These are phyloP conservation scores for Chaetomiaceae sp. DNA, from an alignment of 2,329 filamentous ascomycete genomes.

Conservation along the genomic window DNA sequence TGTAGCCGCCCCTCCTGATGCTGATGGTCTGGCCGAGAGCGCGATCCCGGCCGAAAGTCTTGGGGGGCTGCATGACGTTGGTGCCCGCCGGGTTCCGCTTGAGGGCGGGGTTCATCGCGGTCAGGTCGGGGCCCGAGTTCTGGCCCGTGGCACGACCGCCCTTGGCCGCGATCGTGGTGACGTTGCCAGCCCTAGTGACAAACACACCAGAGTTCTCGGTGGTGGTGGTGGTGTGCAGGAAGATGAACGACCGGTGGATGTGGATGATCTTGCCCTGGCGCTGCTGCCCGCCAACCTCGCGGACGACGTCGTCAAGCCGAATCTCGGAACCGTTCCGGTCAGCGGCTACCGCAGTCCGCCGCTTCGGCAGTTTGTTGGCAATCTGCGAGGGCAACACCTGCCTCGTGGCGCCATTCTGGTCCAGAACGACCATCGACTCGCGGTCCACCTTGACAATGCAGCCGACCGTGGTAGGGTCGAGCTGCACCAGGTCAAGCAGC, in stretches of 20 bases:
- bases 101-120: constrained; percentile 87
- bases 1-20: constrained; percentile 81
- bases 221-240: constrained; percentile 77
- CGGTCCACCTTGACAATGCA: constrained; percentile 94
- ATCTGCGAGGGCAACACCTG: constrained; percentile 88
- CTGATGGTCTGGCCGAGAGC: constrained; percentile 89
- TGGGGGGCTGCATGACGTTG: constrained; percentile 59
- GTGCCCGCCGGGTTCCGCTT: constrained; percentile 61
- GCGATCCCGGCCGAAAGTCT: constrained; percentile 73
- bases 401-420: constrained; percentile 81
- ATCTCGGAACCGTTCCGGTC: constrained; percentile 94
- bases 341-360: constrained; percentile 81
- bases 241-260: constrained; percentile 89
- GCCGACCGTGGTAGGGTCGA: constrained; percentile 87
- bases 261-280: constrained; percentile 87
- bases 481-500: constrained; percentile 88
- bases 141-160: constrained; percentile 69
- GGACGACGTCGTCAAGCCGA: constrained; percentile 83
- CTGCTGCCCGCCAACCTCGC: constrained; percentile 81
- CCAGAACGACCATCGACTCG: constrained; percentile 82
- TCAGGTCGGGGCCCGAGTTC: constrained; percentile 68
- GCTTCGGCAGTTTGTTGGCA: constrained; percentile 77
- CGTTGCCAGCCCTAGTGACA: constrained; percentile 78
- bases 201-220: constrained; percentile 88
- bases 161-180: constrained; percentile 90